Evolutionary conservation across 352 stramenopile genomes (phyloP), one percentile per base, ranked within the genome.

Genomic region (Phytophthora hybrid): DNA sequence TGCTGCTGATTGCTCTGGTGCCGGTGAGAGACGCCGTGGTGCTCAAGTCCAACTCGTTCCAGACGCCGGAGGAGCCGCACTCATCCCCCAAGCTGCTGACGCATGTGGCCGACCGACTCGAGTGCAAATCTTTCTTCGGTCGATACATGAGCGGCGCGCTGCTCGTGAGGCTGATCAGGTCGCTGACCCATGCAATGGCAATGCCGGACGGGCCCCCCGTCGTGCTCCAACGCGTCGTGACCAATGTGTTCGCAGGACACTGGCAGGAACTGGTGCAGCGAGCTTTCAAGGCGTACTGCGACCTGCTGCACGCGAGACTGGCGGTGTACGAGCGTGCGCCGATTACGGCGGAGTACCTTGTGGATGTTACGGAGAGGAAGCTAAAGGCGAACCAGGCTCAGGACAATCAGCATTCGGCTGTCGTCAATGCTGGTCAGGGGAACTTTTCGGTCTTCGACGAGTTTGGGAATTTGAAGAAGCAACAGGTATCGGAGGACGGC

Each of bases 391-490:
- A 69, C 4, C 74, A 87, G 62, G 78, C 65, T 10, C 71, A 89
- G 49, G 68, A 29, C 26, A 76, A 79, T 31, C 66, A 77, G n/a
- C 78, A 89, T 16, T 60, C 82, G 0, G 74, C 81, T 29, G 76
- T 88, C 31, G 84, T 91, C 59, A 83, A 90, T 51, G 83, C 80
- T 57, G 82, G 85, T 4, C 82, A 92, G 29, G 82, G 81, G 55
- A 82, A 85, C 23, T 90, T 85, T 65, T 93, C 87, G 5, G 77
- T 78, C 19, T 94, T 94, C 47, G 87, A 94, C 65, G 87, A 94
- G 75, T 94, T 93, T 68, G 87, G 87, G 8, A 94, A 94, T 63
- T 77, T 94, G 41, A 93, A 91, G 69, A 84, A 85, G 54, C 73
- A 90, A 21, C 26, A 74, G 31, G 55, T 75, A 54, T 54, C 59